Evolutionary conservation across 371 early-diverging fungal genomes (phyloP).

Genomic region (Mortierella sp.): DNA sequence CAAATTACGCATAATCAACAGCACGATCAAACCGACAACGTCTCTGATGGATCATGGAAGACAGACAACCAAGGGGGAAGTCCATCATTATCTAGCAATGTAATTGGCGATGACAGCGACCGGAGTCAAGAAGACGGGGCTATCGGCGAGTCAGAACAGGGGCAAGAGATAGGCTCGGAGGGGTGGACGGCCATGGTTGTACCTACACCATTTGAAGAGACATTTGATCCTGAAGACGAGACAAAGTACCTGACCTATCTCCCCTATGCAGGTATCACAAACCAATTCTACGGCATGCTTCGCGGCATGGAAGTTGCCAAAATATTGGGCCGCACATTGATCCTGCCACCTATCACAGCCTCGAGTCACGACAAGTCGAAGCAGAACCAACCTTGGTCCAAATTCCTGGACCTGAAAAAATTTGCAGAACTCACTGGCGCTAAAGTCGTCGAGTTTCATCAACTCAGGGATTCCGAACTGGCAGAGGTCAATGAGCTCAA

Average conservation of each 20-base stretch:
- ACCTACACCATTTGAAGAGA: conserved; percentile 33
- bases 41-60: neutral
- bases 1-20: conserved; percentile 1
- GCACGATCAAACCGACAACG: neutral
- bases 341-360: conserved; percentile 53
- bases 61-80: too few species aligned
- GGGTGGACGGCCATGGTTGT: neutral
- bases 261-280: conserved; percentile 53
- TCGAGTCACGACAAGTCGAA: conserved; percentile 55
- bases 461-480: conserved; percentile 28
- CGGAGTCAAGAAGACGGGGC: conserved; percentile 1
- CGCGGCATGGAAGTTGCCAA: conserved; percentile 53
- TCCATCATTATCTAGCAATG: too few species aligned
- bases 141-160: neutral
- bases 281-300: conserved; percentile 54
- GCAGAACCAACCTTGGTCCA: conserved; percentile 55
- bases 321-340: conserved; percentile 38
- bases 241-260: conserved; percentile 48
- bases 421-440: conserved; percentile 31
- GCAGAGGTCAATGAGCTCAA: conserved; percentile 31
- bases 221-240: conserved; percentile 17
- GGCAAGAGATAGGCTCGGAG: conserved; percentile 1
- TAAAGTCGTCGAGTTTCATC: conserved; percentile 46
- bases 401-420: conserved; percentile 38
- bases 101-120: neutral